Percentiles rank a stretch among this genome's conserved stretches.
phyloP scores from a whole-genome alignment of 2,329 filamentous ascomycete genomes.

The Colletotrichum tropicale region DNA sequence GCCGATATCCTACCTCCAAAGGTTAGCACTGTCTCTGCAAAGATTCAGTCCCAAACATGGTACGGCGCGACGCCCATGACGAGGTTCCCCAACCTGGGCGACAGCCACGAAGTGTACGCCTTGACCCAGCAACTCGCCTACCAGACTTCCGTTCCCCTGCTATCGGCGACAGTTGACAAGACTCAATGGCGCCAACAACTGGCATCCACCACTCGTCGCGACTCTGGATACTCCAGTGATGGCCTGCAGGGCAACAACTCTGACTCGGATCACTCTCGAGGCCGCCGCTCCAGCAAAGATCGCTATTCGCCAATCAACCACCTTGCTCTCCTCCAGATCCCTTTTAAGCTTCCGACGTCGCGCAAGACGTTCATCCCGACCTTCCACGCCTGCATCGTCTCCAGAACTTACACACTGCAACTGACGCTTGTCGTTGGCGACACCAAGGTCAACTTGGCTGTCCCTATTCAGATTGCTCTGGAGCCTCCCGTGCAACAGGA shows the following conservation, averaged over 20 bases:
- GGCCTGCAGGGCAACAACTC: slow-evolving; percentile 35
- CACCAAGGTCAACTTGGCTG: slow-evolving; percentile 45
- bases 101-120: slow-evolving; percentile 41
- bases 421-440: slow-evolving; percentile 47
- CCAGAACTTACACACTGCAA: slow-evolving; percentile 58
- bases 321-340: slow-evolving; percentile 48
- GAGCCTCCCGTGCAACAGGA: slow-evolving; percentile 31
- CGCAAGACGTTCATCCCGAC: slow-evolving; percentile 59
- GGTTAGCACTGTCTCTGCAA: slow-evolving; percentile 52
- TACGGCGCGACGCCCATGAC: slow-evolving; percentile 52
- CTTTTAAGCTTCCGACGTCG: slow-evolving; percentile 49
- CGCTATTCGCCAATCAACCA: slow-evolving; percentile 39
- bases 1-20: slow-evolving; percentile 49
- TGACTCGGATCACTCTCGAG: slow-evolving; percentile 34
- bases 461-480: slow-evolving; percentile 59
- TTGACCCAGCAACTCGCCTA: slow-evolving; percentile 44
- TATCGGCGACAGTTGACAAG: slow-evolving; percentile 36
- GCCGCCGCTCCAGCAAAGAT: slow-evolving; percentile 6
- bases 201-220: slow-evolving; percentile 41
- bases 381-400: slow-evolving; percentile 63
- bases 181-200: slow-evolving; percentile 46
- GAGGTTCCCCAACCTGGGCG: slow-evolving; percentile 55
- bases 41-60: slow-evolving; percentile 57
- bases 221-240: slow-evolving; percentile 60
- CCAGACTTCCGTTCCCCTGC: slow-evolving; percentile 46